Percentiles rank a stretch among this genome's conserved stretches.
phyloP scores from a whole-genome alignment of 208 protist genomes.

The Kentomonas sorsogonicus region DNA sequence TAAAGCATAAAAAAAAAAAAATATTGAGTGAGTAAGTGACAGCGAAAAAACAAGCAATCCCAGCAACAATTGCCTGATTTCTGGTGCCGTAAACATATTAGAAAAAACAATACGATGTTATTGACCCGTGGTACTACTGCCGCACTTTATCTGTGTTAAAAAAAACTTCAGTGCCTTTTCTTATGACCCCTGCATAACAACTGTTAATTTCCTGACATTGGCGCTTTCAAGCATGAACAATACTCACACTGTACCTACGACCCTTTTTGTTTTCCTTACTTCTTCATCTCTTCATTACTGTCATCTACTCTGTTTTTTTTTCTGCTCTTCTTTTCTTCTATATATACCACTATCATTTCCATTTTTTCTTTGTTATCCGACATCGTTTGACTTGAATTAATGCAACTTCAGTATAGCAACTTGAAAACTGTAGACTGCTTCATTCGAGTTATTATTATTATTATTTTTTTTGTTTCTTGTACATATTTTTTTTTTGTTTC shows the following conservation, averaged over 20 bases:
- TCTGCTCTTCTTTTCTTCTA: constrained; percentile 10
- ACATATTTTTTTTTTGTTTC: background rate
- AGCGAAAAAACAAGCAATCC: background rate
- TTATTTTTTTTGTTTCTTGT: background rate
- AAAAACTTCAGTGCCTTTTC: too few relatives aligned
- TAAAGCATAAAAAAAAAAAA: background rate
- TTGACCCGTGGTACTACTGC: too few relatives aligned
- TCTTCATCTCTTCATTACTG: too few relatives aligned
- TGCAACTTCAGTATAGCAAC: background rate
- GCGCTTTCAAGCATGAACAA: too few relatives aligned
- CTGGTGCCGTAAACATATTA: background rate
- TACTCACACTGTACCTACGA: too few relatives aligned
- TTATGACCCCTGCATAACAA: too few relatives aligned
- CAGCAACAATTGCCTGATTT: background rate
- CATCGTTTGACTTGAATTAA: background rate
- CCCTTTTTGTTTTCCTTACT: too few relatives aligned
- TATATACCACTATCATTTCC: constrained; percentile 8
- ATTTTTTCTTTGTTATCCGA: background rate
- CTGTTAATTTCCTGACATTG: too few relatives aligned
- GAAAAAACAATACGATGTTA: background rate
- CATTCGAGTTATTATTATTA: too few relatives aligned
- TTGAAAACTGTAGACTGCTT: too few relatives aligned
- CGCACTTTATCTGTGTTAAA: too few relatives aligned
- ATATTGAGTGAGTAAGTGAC: background rate
- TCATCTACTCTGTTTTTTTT: constrained; percentile 11